Evolutionary conservation across 164 flowering plant genomes (phyloP).

Genomic region (Saururus chinensis): DNA sequence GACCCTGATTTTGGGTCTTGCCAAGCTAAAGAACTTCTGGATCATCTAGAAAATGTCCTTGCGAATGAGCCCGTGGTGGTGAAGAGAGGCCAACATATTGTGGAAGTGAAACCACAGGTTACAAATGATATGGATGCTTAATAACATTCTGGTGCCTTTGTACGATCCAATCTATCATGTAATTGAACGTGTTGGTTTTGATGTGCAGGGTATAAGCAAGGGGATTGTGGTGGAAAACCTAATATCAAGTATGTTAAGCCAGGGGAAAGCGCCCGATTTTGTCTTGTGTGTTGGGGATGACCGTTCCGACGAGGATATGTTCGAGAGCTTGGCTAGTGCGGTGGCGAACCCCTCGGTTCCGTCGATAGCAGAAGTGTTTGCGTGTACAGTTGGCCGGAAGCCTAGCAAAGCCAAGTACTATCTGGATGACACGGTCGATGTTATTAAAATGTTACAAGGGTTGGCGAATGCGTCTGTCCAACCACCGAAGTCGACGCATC

Average conservation of each 20-base stretch:
- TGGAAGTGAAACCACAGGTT: slow-evolving; percentile 16
- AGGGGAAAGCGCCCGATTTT: slow-evolving; percentile 11
- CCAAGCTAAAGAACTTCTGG: slow-evolving; percentile 14
- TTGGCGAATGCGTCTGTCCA: slow-evolving; percentile 9
- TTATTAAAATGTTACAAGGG: slow-evolving; percentile 15
- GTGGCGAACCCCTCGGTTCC: slow-evolving; percentile 9
- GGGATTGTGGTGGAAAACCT: slow-evolving; percentile 9
- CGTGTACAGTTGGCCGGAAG: slow-evolving; percentile 15
- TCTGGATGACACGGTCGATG: slow-evolving; percentile 17
- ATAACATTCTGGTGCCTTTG: no score
- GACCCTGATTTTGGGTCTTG: slow-evolving; percentile 16
- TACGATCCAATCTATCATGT: no score
- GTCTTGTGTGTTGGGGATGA: slow-evolving; percentile 16
- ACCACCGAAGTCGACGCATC: slow-evolving; percentile 6
- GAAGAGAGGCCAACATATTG: slow-evolving; percentile 14
- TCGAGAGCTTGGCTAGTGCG: slow-evolving; percentile 12
- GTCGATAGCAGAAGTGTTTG: slow-evolving; percentile 7
- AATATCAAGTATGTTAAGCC: slow-evolving; percentile 6
- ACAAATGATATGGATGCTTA: not conserved
- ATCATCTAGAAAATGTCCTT: slow-evolving; percentile 14
- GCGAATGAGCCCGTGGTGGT: slow-evolving; percentile 15
- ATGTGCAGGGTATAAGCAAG: slow-evolving; percentile 13
- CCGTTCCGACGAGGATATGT: slow-evolving; percentile 17
- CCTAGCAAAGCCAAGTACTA: slow-evolving; percentile 17
- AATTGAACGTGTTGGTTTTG: no score